Base-by-base conservation (phyloP, 129 eudicot genomes). In the Tagetes patula region DNA sequence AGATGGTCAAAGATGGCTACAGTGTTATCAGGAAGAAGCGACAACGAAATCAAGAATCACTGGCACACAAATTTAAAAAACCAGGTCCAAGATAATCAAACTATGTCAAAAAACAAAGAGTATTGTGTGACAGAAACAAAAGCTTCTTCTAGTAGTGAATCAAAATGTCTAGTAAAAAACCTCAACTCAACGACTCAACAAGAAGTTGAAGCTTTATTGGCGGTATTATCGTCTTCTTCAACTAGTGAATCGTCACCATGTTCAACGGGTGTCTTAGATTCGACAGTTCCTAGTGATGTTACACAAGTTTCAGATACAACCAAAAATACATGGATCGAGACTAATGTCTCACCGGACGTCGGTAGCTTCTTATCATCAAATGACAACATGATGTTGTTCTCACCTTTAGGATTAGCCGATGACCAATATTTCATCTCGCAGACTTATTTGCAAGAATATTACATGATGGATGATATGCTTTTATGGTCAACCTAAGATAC, bases 1-100 rank as follows among this genome's bases (percentile, higher is more conserved):
- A 84, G 87, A 72, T 84, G 87, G 87, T 84, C 87, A 50, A 65
- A 32, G 31, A 84, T 84, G 11, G 81, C 86, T 9, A 9, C 43
- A 64, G 32, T 55, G 34, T 75, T 82, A 49, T 83, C 86, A 0
- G 87, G 87, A 76, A 80, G 87, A 73, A 84, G 82, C 8, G 87
- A 84, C 67, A 84, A 84, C 38, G 85, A 84, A 54, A 84, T 84
- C 63, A 84, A 84, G 50, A 84, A 84, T 42, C 69, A 84, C 34
- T 84, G 87, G 87, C 87, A 84, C 27, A 58, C 82, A n/a, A 74
- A 70, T 67, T 54, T 84, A 34, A 77, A 77, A 75, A 42, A 31
- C 20, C 65, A 66, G 32, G 13, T 27, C 33, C 54, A 27, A 56
- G 69, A 58, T 72, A 66, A 48, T 63, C 60, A 68, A 47, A 42